Conservation (phyloP, 805 yeast species). For the Starmerella tilneyi region DNA sequence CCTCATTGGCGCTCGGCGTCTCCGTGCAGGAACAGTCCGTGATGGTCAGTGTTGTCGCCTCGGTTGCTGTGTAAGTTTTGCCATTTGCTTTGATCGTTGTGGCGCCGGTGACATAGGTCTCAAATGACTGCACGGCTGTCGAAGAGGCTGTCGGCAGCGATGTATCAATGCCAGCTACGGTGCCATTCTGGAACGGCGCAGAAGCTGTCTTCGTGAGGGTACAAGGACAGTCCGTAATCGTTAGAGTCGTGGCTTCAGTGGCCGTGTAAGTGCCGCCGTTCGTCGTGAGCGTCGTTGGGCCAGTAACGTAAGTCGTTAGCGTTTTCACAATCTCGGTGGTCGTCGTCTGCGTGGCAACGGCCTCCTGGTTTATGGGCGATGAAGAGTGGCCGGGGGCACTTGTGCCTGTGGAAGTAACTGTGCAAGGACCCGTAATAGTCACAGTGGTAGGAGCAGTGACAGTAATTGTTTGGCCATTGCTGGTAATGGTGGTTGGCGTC, state of each 20-base stretch:
- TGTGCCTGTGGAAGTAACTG: conserved; percentile 38
- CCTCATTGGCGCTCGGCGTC: conserved; percentile 8
- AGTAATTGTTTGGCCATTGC: conserved; percentile 11
- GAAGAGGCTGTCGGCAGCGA: conserved; percentile 7
- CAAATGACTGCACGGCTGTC: conserved; percentile 14
- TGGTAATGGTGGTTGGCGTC: conserved; percentile 9
- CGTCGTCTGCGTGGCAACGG: conserved; percentile 11
- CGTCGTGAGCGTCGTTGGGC: conserved; percentile 49
- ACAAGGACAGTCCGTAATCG: conserved; percentile 83
- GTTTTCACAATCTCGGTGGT: conserved; percentile 25
- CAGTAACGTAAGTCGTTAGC: conserved; percentile 71
- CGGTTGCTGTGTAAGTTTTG: conserved; percentile 54
- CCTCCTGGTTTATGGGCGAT: conserved; percentile 3
- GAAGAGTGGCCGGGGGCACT: conserved; percentile 25
- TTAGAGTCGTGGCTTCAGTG: conserved; percentile 68
- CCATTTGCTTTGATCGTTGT: conserved; percentile 5
- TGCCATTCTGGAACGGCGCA: conserved; percentile 24
- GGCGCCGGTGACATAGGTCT: conserved; percentile 49
- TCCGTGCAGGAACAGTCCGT: conserved; percentile 33
- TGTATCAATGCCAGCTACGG: conserved; percentile 7
- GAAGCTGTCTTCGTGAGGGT: conserved; percentile 40
- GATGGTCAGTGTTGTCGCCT: conserved; percentile 63
- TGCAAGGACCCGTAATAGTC: conserved; percentile 54
- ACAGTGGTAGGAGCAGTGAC: conserved; percentile 12
- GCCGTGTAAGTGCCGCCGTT: conserved; percentile 31